Evolutionary conservation across 2,329 filamentous ascomycete species (phyloP).

Genomic region (Aspergillus pseudoviridinutans): DNA sequence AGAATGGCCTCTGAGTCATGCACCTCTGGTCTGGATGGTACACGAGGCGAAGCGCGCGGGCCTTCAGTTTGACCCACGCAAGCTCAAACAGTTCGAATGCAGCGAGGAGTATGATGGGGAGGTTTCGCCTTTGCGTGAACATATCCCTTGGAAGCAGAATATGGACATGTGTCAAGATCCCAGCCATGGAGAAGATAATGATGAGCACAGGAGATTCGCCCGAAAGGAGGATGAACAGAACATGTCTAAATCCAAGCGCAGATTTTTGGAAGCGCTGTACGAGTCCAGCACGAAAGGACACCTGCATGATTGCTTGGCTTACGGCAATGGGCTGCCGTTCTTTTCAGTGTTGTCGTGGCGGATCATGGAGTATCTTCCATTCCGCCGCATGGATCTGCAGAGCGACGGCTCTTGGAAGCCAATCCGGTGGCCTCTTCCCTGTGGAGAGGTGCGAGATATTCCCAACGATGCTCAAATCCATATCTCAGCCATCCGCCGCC

Average conservation of each 20-base stretch:
- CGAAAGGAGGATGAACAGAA: conserved; percentile 17
- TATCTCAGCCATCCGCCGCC: conserved; percentile 67
- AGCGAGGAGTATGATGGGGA: conserved; percentile 42
- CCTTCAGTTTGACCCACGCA: conserved; percentile 65
- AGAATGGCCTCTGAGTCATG: conserved; percentile 58
- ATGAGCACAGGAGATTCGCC: conserved; percentile 7
- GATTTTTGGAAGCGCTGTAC: conserved; percentile 58
- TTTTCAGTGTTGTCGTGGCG: conserved; percentile 65
- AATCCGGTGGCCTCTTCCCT: conserved; percentile 74
- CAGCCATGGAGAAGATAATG: conserved; percentile 5
- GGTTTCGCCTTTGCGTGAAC: conserved; percentile 31
- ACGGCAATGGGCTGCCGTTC: conserved; percentile 54
- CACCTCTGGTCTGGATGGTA: conserved; percentile 69
- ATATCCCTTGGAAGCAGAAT: conserved; percentile 14
- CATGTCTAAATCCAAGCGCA: conserved; percentile 25
- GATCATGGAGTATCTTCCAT: conserved; percentile 77
- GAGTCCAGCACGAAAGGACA: conserved; percentile 50
- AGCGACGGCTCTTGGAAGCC: conserved; percentile 71
- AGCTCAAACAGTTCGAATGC: conserved; percentile 65
- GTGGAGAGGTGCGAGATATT: conserved; percentile 73
- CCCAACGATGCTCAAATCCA: conserved; percentile 68
- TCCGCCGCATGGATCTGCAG: conserved; percentile 74
- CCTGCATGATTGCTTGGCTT: conserved; percentile 69
- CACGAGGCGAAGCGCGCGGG: conserved; percentile 62
- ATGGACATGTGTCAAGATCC: conserved; percentile 13